Conservation (phyloP, 179 eudicot species). For the Beta corolliflora region DNA sequence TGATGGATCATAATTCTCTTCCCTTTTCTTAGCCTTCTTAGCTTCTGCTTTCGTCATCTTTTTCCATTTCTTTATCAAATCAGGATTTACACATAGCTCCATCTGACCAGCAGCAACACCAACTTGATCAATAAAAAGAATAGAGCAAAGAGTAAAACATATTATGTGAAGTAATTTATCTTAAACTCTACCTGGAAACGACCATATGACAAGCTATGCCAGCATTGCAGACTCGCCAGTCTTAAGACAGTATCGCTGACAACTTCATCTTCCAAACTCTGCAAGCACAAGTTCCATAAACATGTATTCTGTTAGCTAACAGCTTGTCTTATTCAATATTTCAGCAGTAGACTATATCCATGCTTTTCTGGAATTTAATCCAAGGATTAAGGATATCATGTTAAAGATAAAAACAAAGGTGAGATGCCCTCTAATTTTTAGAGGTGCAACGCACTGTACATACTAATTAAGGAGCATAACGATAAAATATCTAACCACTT, state of each 20-base stretch:
- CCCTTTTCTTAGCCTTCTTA: conserved; percentile 67
- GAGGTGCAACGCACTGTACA: not conserved
- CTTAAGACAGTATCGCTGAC: conserved; percentile 75
- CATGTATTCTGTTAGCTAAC: conserved; percentile 4
- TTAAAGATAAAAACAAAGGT: not conserved
- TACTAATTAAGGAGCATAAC: not conserved
- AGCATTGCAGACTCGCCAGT: conserved; percentile 79
- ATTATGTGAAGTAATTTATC: conserved; percentile 7
- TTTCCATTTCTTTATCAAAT: conserved; percentile 82
- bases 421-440: not conserved
- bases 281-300: conserved; percentile 15
- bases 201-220: conserved; percentile 95
- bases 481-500: not conserved
- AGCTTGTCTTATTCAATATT: not conserved
- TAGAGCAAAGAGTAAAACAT: not conserved
- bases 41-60: conserved; percentile 73
- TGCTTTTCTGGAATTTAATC: not conserved
- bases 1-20: conserved; percentile 62
- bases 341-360: not conserved
- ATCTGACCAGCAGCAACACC: conserved; percentile 46
- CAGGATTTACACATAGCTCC: conserved; percentile 80
- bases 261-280: conserved; percentile 98
- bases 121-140: conserved; percentile 19
- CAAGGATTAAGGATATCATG: not conserved
- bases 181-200: conserved; percentile 73